A percentile compares a stretch with the other conserved stretches of the same genome.
Evolutionary conservation across 139 green algal genomes (phyloP).

Genomic region (Tetradesmus obliquus): DNA sequence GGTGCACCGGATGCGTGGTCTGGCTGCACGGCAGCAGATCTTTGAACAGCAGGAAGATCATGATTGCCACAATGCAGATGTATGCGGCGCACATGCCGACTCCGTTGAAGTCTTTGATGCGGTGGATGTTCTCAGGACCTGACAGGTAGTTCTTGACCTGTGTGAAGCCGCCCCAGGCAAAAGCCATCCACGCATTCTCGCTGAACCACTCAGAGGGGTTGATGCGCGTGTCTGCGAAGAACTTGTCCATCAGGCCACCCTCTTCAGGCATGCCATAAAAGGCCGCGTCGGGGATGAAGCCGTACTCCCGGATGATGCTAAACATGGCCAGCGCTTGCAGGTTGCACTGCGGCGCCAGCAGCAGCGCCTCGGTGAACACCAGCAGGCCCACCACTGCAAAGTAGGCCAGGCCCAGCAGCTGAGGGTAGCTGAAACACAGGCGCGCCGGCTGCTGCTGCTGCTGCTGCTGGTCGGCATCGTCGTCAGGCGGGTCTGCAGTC

Average conservation of each 20-base stretch:
- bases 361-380: background rate
- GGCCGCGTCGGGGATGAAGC: background rate
- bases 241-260: background rate
- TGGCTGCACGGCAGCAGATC: background rate
- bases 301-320: background rate
- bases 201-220: background rate
- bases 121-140: background rate
- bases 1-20: background rate
- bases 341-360: background rate
- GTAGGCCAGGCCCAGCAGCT: background rate
- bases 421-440: background rate
- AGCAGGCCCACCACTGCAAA: background rate
- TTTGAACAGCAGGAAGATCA: background rate
- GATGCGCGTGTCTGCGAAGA: background rate
- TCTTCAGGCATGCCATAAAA: background rate
- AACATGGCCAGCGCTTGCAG: background rate
- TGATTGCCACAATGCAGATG: background rate
- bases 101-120: background rate
- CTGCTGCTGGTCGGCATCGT: background rate
- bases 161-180: background rate
- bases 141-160: background rate
- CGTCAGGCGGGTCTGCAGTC: background rate
- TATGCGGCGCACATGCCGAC: background rate
- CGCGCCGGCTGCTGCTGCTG: background rate
- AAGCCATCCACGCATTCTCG: background rate